Evolutionary conservation across 1,139 yeast species (phyloP).

Genomic region (Candida pseudoviswanathii): DNA sequence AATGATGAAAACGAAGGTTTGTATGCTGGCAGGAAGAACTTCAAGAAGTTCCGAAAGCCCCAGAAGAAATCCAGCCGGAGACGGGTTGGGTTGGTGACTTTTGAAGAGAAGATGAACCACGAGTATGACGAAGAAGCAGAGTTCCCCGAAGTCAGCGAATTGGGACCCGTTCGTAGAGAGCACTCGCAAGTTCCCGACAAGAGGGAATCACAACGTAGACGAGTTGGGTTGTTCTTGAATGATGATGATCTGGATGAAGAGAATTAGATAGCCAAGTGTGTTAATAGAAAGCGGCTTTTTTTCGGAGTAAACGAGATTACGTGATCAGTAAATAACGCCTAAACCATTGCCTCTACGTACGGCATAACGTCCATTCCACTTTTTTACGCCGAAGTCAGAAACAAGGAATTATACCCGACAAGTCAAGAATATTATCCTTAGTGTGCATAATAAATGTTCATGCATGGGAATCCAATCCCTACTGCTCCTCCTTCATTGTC

Average conservation of each 20-base stretch:
- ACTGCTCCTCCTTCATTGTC: background rate
- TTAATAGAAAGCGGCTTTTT: no score
- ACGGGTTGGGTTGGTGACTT: constrained; percentile 1
- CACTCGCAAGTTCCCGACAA: background rate
- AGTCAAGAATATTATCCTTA: no score
- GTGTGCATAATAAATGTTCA: no score
- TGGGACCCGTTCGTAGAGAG: background rate
- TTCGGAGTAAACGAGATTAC: no score
- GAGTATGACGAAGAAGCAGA: constrained; percentile 4
- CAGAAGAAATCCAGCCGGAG: background rate
- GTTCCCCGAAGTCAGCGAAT: background rate
- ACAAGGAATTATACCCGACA: no score
- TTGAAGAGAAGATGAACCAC: background rate
- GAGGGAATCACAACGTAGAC: background rate
- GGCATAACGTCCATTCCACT: no score
- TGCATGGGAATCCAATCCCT: background rate
- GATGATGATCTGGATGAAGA: constrained; percentile 4
- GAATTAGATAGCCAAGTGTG: no score
- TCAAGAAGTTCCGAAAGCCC: constrained; percentile 37
- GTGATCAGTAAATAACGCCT: no score
- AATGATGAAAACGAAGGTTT: constrained; percentile 3
- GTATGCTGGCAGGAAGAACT: constrained; percentile 34
- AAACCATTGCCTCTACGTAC: no score
- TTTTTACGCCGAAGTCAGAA: no score
- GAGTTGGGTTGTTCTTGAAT: constrained; percentile 1